phyloP scores from a whole-genome alignment of 2,329 filamentous ascomycete genomes.

The Ilyonectria mors-panacis region DNA sequence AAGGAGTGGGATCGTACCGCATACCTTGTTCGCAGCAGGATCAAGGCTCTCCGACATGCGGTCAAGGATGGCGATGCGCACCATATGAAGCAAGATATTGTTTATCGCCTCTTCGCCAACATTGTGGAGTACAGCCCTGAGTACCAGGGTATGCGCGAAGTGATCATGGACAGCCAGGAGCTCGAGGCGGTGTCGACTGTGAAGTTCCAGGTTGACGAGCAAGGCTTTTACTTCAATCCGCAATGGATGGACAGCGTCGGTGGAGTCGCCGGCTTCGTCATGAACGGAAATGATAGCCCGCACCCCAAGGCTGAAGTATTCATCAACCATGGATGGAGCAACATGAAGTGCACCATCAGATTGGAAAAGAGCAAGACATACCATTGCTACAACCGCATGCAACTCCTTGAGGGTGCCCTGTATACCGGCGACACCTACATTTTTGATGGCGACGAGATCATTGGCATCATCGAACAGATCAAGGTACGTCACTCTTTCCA shows the following conservation, averaged over 20 bases:
- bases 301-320: conserved; percentile 69
- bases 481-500: conserved; percentile 53
- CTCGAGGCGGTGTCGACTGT: conserved; percentile 58
- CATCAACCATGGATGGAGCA: conserved; percentile 73
- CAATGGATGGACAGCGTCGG: conserved; percentile 73
- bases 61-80: conserved; percentile 40
- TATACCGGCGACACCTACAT: conserved; percentile 68
- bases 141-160: conserved; percentile 72
- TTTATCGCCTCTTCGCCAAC: conserved; percentile 75
- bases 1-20: conserved; percentile 42
- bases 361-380: conserved; percentile 59
- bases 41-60: conserved; percentile 64
- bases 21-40: conserved; percentile 75
- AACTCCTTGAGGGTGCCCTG: conserved; percentile 60
- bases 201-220: conserved; percentile 63
- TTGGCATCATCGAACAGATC: conserved; percentile 68
- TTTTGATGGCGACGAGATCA: conserved; percentile 66
- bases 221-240: conserved; percentile 67
- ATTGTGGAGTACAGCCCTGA: conserved; percentile 70
- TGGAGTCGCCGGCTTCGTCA: conserved; percentile 73
- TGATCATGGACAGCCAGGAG: conserved; percentile 60
- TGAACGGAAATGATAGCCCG: conserved; percentile 67
- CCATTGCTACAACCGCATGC: conserved; percentile 72
- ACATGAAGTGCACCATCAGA: conserved; percentile 60
- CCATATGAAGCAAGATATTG: conserved; percentile 40